A percentile compares a stretch with the other conserved stretches of the same genome.
Evolutionary conservation across 306 rosid genomes (phyloP).

Genomic region (Glycine soja): DNA sequence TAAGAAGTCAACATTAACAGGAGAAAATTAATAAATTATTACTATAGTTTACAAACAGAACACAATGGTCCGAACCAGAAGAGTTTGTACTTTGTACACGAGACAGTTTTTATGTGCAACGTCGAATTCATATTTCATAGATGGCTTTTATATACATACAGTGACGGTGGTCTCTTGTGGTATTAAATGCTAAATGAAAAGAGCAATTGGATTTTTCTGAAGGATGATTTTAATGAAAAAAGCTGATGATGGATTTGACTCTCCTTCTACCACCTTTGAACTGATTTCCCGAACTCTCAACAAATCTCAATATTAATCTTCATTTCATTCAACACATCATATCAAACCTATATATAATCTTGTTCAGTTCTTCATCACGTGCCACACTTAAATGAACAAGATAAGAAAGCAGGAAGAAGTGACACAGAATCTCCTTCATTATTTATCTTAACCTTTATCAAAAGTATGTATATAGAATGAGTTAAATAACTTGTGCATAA

Average conservation of each 20-base stretch:
- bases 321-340: background rate
- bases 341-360: background rate
- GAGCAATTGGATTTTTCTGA: background rate
- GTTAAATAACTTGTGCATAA: too few relatives aligned
- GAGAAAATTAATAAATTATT: too few relatives aligned
- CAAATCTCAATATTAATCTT: background rate
- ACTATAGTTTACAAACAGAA: too few relatives aligned
- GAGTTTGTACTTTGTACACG: too few relatives aligned
- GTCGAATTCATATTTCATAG: constrained; percentile 10
- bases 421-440: too few relatives aligned
- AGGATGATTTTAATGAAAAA: background rate
- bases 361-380: too few relatives aligned
- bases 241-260: background rate
- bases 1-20: constrained; percentile 36
- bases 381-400: too few relatives aligned
- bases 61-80: too few relatives aligned
- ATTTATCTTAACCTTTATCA: too few relatives aligned
- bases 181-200: background rate
- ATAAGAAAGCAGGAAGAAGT: too few relatives aligned
- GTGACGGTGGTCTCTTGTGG: background rate
- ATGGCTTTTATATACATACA: too few relatives aligned
- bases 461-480: too few relatives aligned
- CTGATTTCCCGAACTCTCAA: background rate
- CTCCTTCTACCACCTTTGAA: constrained; percentile 4
- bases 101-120: background rate